Evolutionary conservation across 495 filamentous ascomycete genomes (phyloP).

Genomic region (Tuber calosporum): DNA sequence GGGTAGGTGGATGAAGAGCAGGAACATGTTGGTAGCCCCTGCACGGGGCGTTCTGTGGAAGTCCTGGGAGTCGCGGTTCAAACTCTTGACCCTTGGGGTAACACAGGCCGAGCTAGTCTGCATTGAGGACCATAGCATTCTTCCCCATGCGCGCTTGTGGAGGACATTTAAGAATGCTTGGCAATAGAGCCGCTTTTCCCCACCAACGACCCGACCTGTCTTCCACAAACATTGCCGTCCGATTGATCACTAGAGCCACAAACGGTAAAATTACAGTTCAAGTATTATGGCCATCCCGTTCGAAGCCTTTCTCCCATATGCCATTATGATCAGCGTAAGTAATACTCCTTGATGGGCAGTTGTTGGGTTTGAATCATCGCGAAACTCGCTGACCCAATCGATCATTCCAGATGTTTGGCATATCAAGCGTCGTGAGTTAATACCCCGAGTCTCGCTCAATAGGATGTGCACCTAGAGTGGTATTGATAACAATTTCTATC

Average conservation of each 20-base stretch:
- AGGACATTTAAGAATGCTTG: slow-evolving; percentile 20
- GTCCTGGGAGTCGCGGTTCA: slow-evolving; percentile 35
- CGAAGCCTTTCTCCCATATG: slow-evolving; percentile 90
- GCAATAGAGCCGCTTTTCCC: slow-evolving; percentile 15
- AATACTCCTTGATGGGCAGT: slow-evolving; percentile 23
- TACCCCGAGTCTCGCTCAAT: not conserved
- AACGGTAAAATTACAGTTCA: slow-evolving; percentile 2
- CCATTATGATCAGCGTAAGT: slow-evolving; percentile 76
- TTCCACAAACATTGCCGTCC: not conserved
- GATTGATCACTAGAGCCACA: not conserved
- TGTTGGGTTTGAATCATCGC: slow-evolving; percentile 25
- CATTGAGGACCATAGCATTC: slow-evolving; percentile 16
- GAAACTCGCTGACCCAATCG: slow-evolving; percentile 38
- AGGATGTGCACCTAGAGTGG: not conserved
- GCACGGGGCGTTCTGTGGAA: slow-evolving; percentile 31
- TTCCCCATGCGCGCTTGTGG: not conserved
- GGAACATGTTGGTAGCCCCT: slow-evolving; percentile 36
- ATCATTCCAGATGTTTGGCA: slow-evolving; percentile 71
- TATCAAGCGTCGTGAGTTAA: slow-evolving; percentile 55
- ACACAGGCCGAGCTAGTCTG: slow-evolving; percentile 31
- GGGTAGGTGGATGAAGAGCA: slow-evolving; percentile 12
- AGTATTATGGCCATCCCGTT: slow-evolving; percentile 86
- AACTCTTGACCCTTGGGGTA: slow-evolving; percentile 19
- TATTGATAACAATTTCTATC: not conserved
- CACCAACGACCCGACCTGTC: not conserved